A percentile compares a stretch with the other conserved stretches of the same genome.
These are phyloP conservation scores for Coccomyxa sp. DNA, from an alignment of 139 green algal species.

Conservation along the genomic window DNA sequence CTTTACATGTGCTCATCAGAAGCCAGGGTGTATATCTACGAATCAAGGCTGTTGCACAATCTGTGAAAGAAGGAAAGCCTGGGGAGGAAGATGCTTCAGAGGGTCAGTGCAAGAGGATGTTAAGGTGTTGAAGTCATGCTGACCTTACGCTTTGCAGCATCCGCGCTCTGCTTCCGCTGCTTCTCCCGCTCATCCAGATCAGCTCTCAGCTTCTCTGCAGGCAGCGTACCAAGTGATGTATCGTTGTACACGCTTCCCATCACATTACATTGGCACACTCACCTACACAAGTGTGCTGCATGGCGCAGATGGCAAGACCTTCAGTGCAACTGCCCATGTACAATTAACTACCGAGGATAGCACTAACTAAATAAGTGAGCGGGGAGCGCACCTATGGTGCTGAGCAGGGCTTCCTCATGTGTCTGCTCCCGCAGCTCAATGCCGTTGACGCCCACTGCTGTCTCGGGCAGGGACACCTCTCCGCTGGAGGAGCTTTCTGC, in stretches of 20 bases:
- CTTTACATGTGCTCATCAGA: no score
- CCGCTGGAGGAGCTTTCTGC: background rate
- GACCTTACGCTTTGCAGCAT: background rate
- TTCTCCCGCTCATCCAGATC: conserved; percentile 18
- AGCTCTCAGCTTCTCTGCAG: conserved; percentile 10
- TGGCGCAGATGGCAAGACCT: conserved; percentile 3
- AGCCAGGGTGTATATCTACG: no score
- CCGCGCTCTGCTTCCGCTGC: background rate
- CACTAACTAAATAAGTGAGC: background rate
- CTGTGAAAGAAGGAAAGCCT: no score
- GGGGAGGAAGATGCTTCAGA: no score
- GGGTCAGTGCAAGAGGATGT: background rate
- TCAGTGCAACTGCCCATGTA: background rate
- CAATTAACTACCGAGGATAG: background rate
- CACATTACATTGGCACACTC: no score
- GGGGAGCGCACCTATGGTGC: conserved; percentile 8
- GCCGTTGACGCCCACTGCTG: background rate
- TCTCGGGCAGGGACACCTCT: background rate
- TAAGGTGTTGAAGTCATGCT: background rate
- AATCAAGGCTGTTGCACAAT: no score
- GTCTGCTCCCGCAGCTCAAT: conserved; percentile 1
- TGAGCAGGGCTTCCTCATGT: background rate
- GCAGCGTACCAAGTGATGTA: no score
- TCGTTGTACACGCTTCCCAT: no score
- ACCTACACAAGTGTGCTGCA: no score